These are phyloP conservation scores for Camellia japonica DNA, from an alignment of 148 eudicot genomes.

Conservation along the genomic window DNA sequence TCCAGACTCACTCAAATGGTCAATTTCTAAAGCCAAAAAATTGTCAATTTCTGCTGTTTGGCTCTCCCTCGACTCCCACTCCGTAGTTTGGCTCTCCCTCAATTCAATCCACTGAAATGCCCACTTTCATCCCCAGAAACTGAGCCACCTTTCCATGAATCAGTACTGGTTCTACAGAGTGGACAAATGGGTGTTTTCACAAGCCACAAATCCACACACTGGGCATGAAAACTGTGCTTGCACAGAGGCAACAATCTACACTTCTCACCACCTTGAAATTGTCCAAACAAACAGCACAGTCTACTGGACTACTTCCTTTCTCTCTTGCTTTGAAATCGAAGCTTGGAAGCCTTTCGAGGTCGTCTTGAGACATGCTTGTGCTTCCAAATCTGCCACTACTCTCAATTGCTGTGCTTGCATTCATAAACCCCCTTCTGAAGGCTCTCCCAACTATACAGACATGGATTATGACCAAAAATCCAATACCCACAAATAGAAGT, in stretches of 20 bases:
- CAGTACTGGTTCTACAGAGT: constrained; percentile 48
- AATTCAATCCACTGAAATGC: constrained; percentile 8
- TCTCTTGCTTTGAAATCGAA: constrained; percentile 42
- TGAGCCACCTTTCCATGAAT: constrained; percentile 14
- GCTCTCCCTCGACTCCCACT: constrained; percentile 5
- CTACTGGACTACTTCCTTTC: constrained; percentile 27
- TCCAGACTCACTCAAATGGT: background rate
- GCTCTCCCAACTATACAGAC: constrained; percentile 30
- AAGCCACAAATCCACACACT: constrained; percentile 79
- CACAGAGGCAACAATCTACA: constrained; percentile 66
- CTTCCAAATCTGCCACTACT: constrained; percentile 27
- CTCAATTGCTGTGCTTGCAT: constrained; percentile 8
- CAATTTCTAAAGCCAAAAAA: background rate
- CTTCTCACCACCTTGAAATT: constrained; percentile 46
- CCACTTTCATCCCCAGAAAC: constrained; percentile 13
- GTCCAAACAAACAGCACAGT: constrained; percentile 75
- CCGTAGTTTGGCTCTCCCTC: constrained; percentile 10
- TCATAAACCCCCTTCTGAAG: constrained; percentile 14
- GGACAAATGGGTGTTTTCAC: constrained; percentile 56
- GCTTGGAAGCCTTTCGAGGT: constrained; percentile 57
- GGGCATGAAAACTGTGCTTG: constrained; percentile 61
- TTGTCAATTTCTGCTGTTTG: background rate
- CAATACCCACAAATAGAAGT: constrained; percentile 30
- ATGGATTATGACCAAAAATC: constrained; percentile 30
- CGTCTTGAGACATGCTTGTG: constrained; percentile 28